Evolutionary conservation across 2,329 filamentous ascomycete genomes (phyloP).

Genomic region (Cadophora malorum): DNA sequence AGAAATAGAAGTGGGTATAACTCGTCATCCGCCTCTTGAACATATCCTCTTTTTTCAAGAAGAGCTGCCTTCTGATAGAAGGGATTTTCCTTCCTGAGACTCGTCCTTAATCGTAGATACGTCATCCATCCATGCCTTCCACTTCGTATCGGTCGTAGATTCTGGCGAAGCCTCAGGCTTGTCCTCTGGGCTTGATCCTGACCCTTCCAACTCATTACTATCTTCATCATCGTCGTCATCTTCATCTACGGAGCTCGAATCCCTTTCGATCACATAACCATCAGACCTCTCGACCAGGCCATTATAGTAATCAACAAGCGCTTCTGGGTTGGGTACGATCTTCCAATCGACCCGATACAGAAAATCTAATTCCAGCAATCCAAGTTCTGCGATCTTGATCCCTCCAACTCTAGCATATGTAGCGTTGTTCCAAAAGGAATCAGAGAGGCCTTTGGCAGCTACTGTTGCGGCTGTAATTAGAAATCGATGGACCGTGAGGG

Average conservation of each 20-base stretch:
- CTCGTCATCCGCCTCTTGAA: conserved; percentile 21
- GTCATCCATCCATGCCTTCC: conserved; percentile 45
- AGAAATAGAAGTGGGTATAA: conserved; percentile 35
- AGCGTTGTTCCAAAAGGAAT: conserved; percentile 98
- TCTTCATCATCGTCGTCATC: conserved; percentile 46
- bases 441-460: conserved; percentile 92
- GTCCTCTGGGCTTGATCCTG: conserved; percentile 27
- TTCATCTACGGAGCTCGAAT: conserved; percentile 38
- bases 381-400: conserved; percentile 87
- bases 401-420: conserved; percentile 95
- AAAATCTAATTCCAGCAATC: conserved; percentile 91
- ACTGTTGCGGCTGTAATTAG: conserved; percentile 96
- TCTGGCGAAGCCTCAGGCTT: conserved; percentile 23
- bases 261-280: conserved; percentile 58
- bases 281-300: conserved; percentile 76
- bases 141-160: conserved; percentile 37
- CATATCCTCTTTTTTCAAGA: background rate
- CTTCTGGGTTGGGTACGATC: conserved; percentile 94
- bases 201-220: conserved; percentile 44
- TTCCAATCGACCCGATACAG: conserved; percentile 92
- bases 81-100: conserved; percentile 21
- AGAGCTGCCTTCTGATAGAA: background rate
- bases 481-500: conserved; percentile 94
- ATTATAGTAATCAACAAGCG: conserved; percentile 90
- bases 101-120: conserved; percentile 34